phyloP scores from a whole-genome alignment of 305 asterid genomes.

The Ruellia speciosa region DNA sequence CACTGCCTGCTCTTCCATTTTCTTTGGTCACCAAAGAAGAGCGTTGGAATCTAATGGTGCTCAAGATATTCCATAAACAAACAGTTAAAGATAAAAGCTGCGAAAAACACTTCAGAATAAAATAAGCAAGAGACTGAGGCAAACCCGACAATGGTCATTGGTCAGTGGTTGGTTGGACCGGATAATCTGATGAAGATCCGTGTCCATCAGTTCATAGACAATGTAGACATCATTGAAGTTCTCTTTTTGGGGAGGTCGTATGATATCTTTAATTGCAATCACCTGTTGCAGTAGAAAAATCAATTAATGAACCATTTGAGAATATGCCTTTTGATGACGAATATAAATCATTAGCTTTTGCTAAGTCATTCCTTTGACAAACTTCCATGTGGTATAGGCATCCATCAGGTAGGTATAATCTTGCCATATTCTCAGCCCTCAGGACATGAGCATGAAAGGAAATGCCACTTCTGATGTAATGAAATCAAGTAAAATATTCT shows the following conservation, averaged over 20 bases:
- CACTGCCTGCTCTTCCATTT: not conserved
- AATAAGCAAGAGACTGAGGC: conserved; percentile 26
- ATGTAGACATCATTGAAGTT: conserved; percentile 91
- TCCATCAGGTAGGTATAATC: not conserved
- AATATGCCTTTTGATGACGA: not conserved
- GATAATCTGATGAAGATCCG: conserved; percentile 89
- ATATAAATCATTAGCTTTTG: not conserved
- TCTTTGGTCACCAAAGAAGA: not conserved
- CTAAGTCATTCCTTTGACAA: not conserved
- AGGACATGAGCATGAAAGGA: not conserved
- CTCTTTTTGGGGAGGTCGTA: conserved; percentile 81
- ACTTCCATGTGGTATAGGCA: not conserved
- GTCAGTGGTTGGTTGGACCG: conserved; percentile 66
- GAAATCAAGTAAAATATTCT: not conserved
- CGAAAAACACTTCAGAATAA: not conserved
- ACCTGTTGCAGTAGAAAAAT: conserved; percentile 34
- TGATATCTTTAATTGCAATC: conserved; percentile 75
- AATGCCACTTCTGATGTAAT: not conserved
- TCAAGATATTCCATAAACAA: not conserved
- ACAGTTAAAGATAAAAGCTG: not conserved
- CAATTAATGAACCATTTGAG: not conserved
- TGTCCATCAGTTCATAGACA: conserved; percentile 87
- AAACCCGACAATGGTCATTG: conserved; percentile 92
- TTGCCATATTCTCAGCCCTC: not conserved
- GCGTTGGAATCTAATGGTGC: not conserved